Evolutionary conservation across 2,329 filamentous ascomycete genomes (phyloP).

Genomic region (Aspergillus sp.): DNA sequence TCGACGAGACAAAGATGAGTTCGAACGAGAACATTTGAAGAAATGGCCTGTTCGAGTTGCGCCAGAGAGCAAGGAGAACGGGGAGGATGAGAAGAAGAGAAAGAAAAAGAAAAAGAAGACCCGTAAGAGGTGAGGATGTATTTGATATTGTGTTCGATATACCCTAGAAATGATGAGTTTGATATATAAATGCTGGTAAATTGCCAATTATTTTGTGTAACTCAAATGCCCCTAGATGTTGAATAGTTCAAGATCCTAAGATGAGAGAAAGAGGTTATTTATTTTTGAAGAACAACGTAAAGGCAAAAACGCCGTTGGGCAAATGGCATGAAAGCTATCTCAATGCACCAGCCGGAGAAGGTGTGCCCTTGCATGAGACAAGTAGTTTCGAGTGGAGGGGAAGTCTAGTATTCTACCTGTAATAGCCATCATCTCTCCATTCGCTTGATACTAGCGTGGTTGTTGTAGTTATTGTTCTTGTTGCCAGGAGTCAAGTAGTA

Average conservation of each 20-base stretch:
- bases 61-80: constrained; percentile 34
- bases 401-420: no score
- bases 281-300: no score
- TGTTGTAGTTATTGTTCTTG: neutral
- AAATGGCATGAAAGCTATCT: no score
- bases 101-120: constrained; percentile 51
- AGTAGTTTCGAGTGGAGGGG: no score
- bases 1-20: constrained; percentile 75
- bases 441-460: neutral
- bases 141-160: constrained; percentile 14
- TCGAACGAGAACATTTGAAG: constrained; percentile 77
- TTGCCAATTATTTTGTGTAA: neutral
- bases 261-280: no score
- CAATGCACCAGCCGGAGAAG: no score
- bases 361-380: no score
- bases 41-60: constrained; percentile 55
- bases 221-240: no score
- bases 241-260: no score
- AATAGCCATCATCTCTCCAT: no score
- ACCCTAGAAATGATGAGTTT: constrained; percentile 16
- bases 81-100: constrained; percentile 43
- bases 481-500: no score
- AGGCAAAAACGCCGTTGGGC: no score
- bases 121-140: constrained; percentile 37
- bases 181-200: neutral